Evolutionary conservation across 495 filamentous ascomycete species (phyloP).

Genomic region (Ascobolus immersus): DNA sequence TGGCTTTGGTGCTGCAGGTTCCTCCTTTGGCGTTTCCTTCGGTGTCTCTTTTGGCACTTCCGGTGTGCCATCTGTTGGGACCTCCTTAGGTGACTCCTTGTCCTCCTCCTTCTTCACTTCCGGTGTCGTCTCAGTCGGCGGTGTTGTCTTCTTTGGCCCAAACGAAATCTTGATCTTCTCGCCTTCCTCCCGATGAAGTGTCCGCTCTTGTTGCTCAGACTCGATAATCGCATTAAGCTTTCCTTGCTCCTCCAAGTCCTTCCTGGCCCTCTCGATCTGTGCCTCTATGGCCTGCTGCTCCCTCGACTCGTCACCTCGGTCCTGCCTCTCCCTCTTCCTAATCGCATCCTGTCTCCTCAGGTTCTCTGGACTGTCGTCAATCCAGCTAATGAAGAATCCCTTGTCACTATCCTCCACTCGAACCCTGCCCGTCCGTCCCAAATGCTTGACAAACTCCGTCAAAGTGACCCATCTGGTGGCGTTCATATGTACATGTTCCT

Average conservation of each 20-base stretch:
- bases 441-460: slow-evolving; percentile 63
- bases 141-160: slow-evolving; percentile 18
- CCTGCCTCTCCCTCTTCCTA: slow-evolving; percentile 54
- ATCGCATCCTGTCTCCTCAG: slow-evolving; percentile 55
- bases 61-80: no score
- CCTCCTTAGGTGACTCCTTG: no score
- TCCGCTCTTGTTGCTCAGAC: slow-evolving; percentile 30
- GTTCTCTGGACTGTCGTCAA: slow-evolving; percentile 70
- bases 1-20: slow-evolving; percentile 18
- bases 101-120: slow-evolving; percentile 2
- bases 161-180: slow-evolving; percentile 66
- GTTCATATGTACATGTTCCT: slow-evolving; percentile 83
- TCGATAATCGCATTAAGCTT: slow-evolving; percentile 21
- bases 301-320: slow-evolving; percentile 70
- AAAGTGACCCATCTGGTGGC: slow-evolving; percentile 62
- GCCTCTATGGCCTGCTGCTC: slow-evolving; percentile 55
- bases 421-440: slow-evolving; percentile 64
- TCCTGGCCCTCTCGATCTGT: slow-evolving; percentile 51
- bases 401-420: slow-evolving; percentile 75
- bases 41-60: slow-evolving; percentile 12
- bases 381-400: slow-evolving; percentile 64
- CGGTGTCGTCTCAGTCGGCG: neutral
- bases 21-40: slow-evolving; percentile 8
- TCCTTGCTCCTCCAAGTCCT: slow-evolving; percentile 25
- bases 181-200: slow-evolving; percentile 24